Percentiles rank a stretch among this genome's conserved stretches.
These are phyloP conservation scores for Alternaria gansuensis DNA, from an alignment of 2,329 filamentous ascomycete genomes.

Conservation along the genomic window DNA sequence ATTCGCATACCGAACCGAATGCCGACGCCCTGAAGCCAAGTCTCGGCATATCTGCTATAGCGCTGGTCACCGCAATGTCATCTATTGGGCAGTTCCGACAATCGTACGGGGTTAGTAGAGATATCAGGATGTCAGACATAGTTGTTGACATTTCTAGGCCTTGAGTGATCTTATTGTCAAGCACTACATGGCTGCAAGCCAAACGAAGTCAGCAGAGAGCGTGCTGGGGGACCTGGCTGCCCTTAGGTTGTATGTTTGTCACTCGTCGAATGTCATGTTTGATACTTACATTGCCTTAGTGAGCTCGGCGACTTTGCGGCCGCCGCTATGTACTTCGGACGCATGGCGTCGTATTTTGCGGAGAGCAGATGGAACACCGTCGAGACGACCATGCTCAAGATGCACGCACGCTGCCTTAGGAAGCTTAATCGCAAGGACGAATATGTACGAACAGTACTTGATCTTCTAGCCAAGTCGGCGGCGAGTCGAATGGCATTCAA, in stretches of 20 bases:
- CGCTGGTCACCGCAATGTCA: constrained; percentile 46
- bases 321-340: constrained; percentile 80
- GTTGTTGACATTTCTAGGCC: constrained; percentile 67
- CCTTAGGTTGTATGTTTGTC: constrained; percentile 69
- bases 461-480: constrained; percentile 74
- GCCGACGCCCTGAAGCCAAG: constrained; percentile 23
- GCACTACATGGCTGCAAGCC: constrained; percentile 81
- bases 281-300: constrained; percentile 29
- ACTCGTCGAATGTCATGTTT: neutral
- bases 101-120: constrained; percentile 51
- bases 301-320: constrained; percentile 75
- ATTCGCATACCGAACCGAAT: constrained; percentile 4
- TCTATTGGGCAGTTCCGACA: constrained; percentile 53
- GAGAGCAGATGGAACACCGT: constrained; percentile 79
- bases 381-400: constrained; percentile 82
- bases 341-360: constrained; percentile 76
- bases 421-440: constrained; percentile 79
- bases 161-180: constrained; percentile 86
- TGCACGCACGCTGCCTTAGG: constrained; percentile 85
- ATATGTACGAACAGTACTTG: constrained; percentile 78
- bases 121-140: neutral
- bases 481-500: constrained; percentile 45
- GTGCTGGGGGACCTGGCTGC: constrained; percentile 86
- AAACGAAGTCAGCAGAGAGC: constrained; percentile 78
- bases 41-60: constrained; percentile 42